Percentiles rank a stretch among this genome's conserved stretches.
Evolutionary conservation across 2,329 filamentous ascomycete species (phyloP).

Genomic region (Mycosphaerella arachidis): DNA sequence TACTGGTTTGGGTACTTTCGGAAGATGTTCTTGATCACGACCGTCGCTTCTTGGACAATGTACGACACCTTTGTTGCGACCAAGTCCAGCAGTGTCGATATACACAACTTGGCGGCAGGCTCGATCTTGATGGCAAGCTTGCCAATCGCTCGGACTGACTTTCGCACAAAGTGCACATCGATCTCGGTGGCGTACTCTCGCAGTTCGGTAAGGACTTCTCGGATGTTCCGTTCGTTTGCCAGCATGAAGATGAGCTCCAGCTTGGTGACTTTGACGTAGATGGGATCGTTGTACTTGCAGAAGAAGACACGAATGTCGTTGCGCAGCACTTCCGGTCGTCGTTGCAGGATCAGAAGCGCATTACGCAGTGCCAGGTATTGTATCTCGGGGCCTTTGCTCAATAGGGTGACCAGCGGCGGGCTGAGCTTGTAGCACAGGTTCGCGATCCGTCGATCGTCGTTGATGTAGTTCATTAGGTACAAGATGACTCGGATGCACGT

Average conservation of each 20-base stretch:
- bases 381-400: constrained; percentile 96
- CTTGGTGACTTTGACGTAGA: constrained; percentile 99
- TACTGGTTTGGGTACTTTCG: constrained; percentile 98
- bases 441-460: constrained; percentile 82
- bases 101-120: constrained; percentile 83
- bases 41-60: constrained; percentile 97
- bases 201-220: constrained; percentile 87
- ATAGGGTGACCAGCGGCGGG: constrained; percentile 85
- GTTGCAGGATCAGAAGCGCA: constrained; percentile 86
- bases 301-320: constrained; percentile 99
- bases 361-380: constrained; percentile 94
- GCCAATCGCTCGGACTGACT: constrained; percentile 93
- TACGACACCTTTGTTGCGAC: constrained; percentile 98
- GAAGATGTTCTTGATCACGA: constrained; percentile 98
- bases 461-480: constrained; percentile 98
- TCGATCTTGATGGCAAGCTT: constrained; percentile 99
- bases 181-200: constrained; percentile 97
- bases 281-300: constrained; percentile 99
- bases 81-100: constrained; percentile 84
- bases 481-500: constrained; percentile 95
- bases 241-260: constrained; percentile 99
- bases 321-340: constrained; percentile 83
- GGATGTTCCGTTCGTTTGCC: constrained; percentile 90
- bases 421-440: constrained; percentile 88
- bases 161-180: constrained; percentile 96